Base-by-base conservation (phyloP, 2,329 filamentous ascomycete species). In the Beauveria scarabaeidicola region DNA sequence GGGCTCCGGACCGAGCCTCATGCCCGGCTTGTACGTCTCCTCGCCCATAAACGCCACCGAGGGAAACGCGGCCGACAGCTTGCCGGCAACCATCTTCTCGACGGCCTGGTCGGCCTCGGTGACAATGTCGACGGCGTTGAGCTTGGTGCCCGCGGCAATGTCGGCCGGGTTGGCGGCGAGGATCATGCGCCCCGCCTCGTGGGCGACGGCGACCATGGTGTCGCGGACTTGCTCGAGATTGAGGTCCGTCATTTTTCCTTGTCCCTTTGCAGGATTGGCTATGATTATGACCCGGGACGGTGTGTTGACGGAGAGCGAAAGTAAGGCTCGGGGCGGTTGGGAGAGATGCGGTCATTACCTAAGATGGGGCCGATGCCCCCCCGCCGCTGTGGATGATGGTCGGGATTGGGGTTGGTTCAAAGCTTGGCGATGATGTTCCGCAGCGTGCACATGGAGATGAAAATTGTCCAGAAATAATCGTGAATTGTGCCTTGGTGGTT, bases 11-110 rank as follows among this genome's bases (percentile, higher is more conserved):
- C 84, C 87, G 51, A 93, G 77, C 47, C 73, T 75, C 62, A 78
- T 77, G 66, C 88, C 88, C 1, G 87, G 81, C 63, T 84, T 78
- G 75, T 90, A 88, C 29, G 88, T 91, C 74, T 93, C 89, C 69
- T 90, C 88, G 69, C 88, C 88, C 71, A 91, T 84, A 72, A 90
- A 90, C 64, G 78, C 71, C 67, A 81, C 82, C 62, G 69, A 64
- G 1, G 85, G 85, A 69, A 84, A 87, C 19, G 75, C 71, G 17
- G 72, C 63, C 3, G 72, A 73, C 15, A 88, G 78, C 44, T 76
- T 76, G 17, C 73, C 69, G 8, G 78, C 81, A 58, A 88, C 82
- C 75, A 85, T 82, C 56, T 77, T 75, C 70, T 88, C 85, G 56
- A 88, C 83, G 13, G 81, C 83, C 68, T 84, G 78, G 73, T 88